Conservation (phyloP, 2,329 filamentous ascomycete species). For the Colletotrichum tropicale region DNA sequence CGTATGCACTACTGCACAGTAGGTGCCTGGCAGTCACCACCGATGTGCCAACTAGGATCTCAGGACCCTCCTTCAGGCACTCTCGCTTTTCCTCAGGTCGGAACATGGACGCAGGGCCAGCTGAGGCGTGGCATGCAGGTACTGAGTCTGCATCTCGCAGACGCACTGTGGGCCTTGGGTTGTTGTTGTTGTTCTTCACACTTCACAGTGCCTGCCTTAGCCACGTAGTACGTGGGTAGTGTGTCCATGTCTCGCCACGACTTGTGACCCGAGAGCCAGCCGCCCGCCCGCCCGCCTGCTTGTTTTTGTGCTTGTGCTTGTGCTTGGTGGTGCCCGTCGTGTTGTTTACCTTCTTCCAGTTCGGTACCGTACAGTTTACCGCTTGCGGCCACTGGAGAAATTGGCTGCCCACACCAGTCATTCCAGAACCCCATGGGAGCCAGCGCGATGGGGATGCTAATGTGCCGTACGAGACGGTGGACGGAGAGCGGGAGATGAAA, state of each 20-base stretch:
- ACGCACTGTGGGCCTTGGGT: constrained; percentile 5
- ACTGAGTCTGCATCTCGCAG: constrained; percentile 1
- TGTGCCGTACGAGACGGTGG: neutral
- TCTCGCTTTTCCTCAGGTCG: neutral
- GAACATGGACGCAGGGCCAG: constrained; percentile 13
- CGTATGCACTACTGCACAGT: neutral
- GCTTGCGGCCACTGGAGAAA: constrained; percentile 14
- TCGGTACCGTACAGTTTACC: neutral
- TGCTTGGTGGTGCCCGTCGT: neutral
- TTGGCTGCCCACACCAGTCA: constrained; percentile 18
- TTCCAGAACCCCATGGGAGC: constrained; percentile 17
- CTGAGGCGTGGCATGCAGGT: constrained; percentile 21
- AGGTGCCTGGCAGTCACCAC: neutral
- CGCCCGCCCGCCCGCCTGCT: neutral
- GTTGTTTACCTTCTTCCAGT: neutral
- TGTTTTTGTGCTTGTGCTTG: neutral
- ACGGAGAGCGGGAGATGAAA: constrained; percentile 9
- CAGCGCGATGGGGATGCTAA: neutral
- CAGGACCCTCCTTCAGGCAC: neutral
- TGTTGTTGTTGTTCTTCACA: neutral
- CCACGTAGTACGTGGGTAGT: neutral
- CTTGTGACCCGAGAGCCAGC: neutral
- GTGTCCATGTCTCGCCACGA: neutral
- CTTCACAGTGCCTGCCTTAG: neutral
- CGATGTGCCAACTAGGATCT: neutral